Evolutionary conservation across 2,329 filamentous ascomycete species (phyloP), one percentile per base, ranked within the genome.

Genomic region (Microdochium nivale): DNA sequence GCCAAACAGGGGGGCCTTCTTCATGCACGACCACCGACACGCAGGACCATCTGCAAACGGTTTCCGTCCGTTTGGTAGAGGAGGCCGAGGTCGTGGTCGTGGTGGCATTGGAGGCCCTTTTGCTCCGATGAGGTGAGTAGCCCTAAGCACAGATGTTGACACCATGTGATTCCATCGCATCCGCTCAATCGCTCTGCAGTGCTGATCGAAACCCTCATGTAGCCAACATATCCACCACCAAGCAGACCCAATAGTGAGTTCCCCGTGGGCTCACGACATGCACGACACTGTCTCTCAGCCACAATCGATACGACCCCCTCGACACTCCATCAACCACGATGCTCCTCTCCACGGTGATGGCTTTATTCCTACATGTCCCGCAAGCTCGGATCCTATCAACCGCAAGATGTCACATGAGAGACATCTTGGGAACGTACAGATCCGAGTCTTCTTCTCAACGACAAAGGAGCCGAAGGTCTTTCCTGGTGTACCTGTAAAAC

Each of bases 21-120:
- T 96, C 73, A 90, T 97, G 82, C 92, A 97, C 68, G 94, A 97
- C 66, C 89, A 94, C 63, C 82, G 90, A 55, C 85, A 89, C 60
- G 81, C 87, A 52, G 86, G 86, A n/a, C 80, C 85, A 46, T 82
- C 84, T 58, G 80, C 84, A 50, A 92, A 91, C 68, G 87, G 87
- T 50, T 90, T 92, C 68, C 78, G 87, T 52, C 81, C 84, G 13
- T 87, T 85, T 66, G 80, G 80, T 30, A 78, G 85, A 68, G 84
- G 82, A 35, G 73, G 82, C 57, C 75, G 81, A 68, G 88, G 83
- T 49, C 72, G 80, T 62, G 78, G 79, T 53, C 73, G 78, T 54
- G 81, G 82, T 61, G 81, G 69, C 61, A 78, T 79, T 59, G 78
- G 75, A 49, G 79, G 76, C 49, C 74, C 74, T 51, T 83, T 75